phyloP scores from a whole-genome alignment of 495 filamentous ascomycete species.

The Hyaloscypha finlandica region DNA sequence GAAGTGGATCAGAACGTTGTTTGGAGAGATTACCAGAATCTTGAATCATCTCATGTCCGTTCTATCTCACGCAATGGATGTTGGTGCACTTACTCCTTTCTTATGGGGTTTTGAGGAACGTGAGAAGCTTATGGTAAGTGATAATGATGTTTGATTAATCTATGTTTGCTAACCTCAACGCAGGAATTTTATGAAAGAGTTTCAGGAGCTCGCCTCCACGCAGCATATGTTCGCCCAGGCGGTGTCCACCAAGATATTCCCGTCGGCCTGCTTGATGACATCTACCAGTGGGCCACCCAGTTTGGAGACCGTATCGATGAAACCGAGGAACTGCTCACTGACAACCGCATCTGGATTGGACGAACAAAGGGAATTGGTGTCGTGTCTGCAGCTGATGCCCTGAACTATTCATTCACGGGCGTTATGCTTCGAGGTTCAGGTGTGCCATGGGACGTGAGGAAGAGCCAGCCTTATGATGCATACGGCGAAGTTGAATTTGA shows the following conservation, averaged over 20 bases:
- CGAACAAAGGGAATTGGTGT: slow-evolving; percentile 90
- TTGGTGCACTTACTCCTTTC: slow-evolving; percentile 97
- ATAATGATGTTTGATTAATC: slow-evolving; percentile 22
- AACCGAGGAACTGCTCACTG: slow-evolving; percentile 96
- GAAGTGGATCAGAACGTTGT: slow-evolving; percentile 96
- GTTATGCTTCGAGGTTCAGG: slow-evolving; percentile 98
- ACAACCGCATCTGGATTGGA: slow-evolving; percentile 98
- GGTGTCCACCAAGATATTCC: slow-evolving; percentile 97
- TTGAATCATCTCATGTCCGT: slow-evolving; percentile 99
- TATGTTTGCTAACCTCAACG: slow-evolving; percentile 34
- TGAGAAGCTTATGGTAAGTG: slow-evolving; percentile 94
- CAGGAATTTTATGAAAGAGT: slow-evolving; percentile 99
- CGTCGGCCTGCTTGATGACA: slow-evolving; percentile 93
- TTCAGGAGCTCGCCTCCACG: slow-evolving; percentile 95
- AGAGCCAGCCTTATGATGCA: slow-evolving; percentile 93
- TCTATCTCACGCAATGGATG: slow-evolving; percentile 98
- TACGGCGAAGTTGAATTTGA: slow-evolving; percentile 98
- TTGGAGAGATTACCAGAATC: slow-evolving; percentile 93
- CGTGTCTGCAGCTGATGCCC: slow-evolving; percentile 85
- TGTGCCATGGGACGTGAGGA: slow-evolving; percentile 97
- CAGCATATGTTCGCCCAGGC: slow-evolving; percentile 96
- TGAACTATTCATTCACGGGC: slow-evolving; percentile 94
- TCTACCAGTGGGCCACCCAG: slow-evolving; percentile 99
- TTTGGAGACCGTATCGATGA: slow-evolving; percentile 99
- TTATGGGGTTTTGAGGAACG: slow-evolving; percentile 99